phyloP scores from a whole-genome alignment of 805 yeast genomes.

The Hanseniaspora guilliermondii region DNA sequence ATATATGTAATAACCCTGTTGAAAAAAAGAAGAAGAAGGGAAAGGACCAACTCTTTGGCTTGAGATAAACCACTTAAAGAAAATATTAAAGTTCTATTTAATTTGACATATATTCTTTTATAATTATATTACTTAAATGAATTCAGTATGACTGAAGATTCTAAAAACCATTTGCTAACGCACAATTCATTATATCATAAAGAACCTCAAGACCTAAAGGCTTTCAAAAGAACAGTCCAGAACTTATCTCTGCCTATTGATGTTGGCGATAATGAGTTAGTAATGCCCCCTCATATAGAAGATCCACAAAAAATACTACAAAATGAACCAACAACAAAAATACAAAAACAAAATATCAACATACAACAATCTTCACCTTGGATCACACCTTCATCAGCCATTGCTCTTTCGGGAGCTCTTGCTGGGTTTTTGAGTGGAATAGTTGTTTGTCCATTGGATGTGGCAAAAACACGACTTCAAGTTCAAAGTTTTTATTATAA shows the following conservation, averaged over 20 bases:
- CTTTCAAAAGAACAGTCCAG: not conserved
- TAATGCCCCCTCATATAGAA: not conserved
- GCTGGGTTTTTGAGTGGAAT: slow-evolving; percentile 87
- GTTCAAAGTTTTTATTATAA: slow-evolving; percentile 52
- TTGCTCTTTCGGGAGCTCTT: slow-evolving; percentile 82
- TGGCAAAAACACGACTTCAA: slow-evolving; percentile 84
- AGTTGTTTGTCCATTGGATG: slow-evolving; percentile 88
- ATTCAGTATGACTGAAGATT: not conserved
- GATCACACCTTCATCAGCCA: slow-evolving; percentile 33
- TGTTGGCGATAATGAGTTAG: slow-evolving; percentile 7
- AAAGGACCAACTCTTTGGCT: no score
- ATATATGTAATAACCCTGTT: no score
- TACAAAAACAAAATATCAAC: not conserved
- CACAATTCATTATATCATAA: not conserved
- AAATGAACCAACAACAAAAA: not conserved
- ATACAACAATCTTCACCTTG: not conserved
- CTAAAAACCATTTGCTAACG: not conserved
- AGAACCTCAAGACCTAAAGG: not conserved
- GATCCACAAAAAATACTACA: not conserved
- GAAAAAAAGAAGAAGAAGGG: no score
- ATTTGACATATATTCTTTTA: no score
- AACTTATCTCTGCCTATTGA: not conserved
- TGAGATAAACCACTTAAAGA: no score
- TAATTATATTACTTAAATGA: no score
- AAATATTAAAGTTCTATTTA: no score